Conservation (phyloP, 2,329 filamentous ascomycete species). For the Pseudogymnoascus sp. region DNA sequence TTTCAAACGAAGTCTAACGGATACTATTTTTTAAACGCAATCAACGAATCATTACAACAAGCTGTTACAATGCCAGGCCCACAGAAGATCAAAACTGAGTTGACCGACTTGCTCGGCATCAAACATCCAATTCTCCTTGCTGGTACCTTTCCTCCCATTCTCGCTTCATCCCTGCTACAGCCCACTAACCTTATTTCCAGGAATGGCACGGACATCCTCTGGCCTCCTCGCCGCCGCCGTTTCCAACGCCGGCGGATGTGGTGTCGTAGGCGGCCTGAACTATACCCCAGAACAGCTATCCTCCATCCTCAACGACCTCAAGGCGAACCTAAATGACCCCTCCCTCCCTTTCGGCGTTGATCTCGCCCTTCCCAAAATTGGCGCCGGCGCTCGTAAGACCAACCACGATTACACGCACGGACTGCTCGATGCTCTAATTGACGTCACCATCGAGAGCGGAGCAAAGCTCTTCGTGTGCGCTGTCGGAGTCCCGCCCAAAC, state of each 20-base stretch:
- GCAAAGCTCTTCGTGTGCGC: slow-evolving; percentile 80
- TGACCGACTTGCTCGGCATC: slow-evolving; percentile 73
- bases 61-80: not conserved
- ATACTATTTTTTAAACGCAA: not conserved
- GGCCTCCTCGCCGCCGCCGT: slow-evolving; percentile 75
- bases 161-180: slow-evolving; percentile 22
- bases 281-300: slow-evolving; percentile 70
- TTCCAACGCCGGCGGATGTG: slow-evolving; percentile 67
- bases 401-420: slow-evolving; percentile 95
- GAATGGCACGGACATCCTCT: slow-evolving; percentile 78
- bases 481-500: slow-evolving; percentile 73
- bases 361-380: slow-evolving; percentile 82
- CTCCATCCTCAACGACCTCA: slow-evolving; percentile 78
- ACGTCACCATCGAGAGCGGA: slow-evolving; percentile 77
- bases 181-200: not conserved
- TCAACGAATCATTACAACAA: not conserved
- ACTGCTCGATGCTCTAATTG: slow-evolving; percentile 78
- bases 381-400: slow-evolving; percentile 74
- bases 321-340: slow-evolving; percentile 59
- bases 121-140: slow-evolving; percentile 84
- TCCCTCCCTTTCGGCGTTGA: slow-evolving; percentile 83
- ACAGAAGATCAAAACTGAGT: slow-evolving; percentile 59
- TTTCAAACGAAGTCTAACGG: not conserved
- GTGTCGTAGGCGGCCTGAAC: slow-evolving; percentile 63
- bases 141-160: slow-evolving; percentile 42